phyloP scores from a whole-genome alignment of 106 monocot genomes.

The Phalaenopsis equestris region DNA sequence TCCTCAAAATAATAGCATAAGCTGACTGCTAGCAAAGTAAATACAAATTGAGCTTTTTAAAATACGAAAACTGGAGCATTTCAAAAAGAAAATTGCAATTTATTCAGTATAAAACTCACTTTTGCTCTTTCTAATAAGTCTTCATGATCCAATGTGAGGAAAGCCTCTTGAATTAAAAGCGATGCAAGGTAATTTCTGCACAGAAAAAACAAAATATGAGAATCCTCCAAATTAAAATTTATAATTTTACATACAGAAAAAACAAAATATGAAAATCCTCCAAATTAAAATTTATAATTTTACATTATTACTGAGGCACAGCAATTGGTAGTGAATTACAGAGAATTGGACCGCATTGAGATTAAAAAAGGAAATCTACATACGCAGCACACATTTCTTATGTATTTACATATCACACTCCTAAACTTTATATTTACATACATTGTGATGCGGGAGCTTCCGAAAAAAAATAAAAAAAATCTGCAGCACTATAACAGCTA shows the following conservation, averaged over 20 bases:
- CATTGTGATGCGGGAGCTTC: neutral
- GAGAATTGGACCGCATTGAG: too few relatives aligned
- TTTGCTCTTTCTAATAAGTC: conserved; percentile 82
- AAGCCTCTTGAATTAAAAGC: conserved; percentile 93
- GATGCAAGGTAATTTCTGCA: conserved; percentile 96
- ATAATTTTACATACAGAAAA: conserved; percentile 3
- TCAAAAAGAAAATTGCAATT: neutral
- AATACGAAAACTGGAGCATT: neutral
- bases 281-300: neutral
- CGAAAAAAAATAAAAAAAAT: neutral
- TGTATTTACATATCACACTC: too few relatives aligned
- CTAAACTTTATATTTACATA: too few relatives aligned
- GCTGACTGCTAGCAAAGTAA: neutral
- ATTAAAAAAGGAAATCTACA: too few relatives aligned
- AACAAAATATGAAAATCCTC: neutral
- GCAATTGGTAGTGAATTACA: neutral
- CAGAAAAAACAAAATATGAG: neutral
- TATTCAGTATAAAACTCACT: conserved; percentile 30
- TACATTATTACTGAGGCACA: neutral
- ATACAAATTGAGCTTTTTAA: neutral
- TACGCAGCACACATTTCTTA: too few relatives aligned
- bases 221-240: neutral
- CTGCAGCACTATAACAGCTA: too few relatives aligned
- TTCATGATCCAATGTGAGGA: conserved; percentile 98
- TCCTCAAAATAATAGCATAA: neutral